Evolutionary conservation across 192 early-diverging fungal genomes (phyloP).

Genomic region (Gonapodya prolifera): DNA sequence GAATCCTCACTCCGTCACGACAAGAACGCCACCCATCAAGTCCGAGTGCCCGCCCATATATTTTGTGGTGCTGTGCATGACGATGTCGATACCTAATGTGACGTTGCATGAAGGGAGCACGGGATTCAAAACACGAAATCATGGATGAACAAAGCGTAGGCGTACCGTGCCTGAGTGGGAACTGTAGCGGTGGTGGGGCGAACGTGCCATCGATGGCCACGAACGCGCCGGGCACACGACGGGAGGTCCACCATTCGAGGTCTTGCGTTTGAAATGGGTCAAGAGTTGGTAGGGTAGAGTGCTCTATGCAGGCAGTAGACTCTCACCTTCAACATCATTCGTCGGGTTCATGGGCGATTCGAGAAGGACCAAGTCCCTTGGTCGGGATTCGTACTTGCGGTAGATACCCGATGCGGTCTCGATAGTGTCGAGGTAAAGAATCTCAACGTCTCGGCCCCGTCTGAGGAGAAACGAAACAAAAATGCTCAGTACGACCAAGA

Average conservation of each 20-base stretch:
- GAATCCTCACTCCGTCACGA: slow-evolving; percentile 24
- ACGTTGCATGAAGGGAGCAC: no score
- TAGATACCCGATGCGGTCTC: no score
- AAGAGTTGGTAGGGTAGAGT: slow-evolving; percentile 1
- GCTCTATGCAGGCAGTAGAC: background rate
- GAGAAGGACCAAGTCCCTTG: slow-evolving; percentile 47
- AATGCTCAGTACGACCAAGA: no score
- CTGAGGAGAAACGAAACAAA: no score
- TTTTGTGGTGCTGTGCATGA: slow-evolving; percentile 64
- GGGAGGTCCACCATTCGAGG: slow-evolving; percentile 22
- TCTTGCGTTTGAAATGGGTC: background rate
- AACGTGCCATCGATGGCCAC: slow-evolving; percentile 52
- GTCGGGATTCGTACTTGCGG: no score
- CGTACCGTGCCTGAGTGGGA: slow-evolving; percentile 27
- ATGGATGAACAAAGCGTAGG: background rate
- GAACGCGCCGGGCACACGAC: slow-evolving; percentile 29
- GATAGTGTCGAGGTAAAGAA: slow-evolving; percentile 1
- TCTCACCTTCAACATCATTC: slow-evolving; percentile 39
- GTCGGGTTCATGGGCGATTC: slow-evolving; percentile 53
- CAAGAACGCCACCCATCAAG: slow-evolving; percentile 48
- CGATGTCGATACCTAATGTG: slow-evolving; percentile 52
- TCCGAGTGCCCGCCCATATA: slow-evolving; percentile 59
- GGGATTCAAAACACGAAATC: background rate
- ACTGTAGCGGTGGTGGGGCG: slow-evolving; percentile 54
- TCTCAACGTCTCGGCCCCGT: background rate